A percentile compares a stretch with the other conserved stretches of the same genome.
These are phyloP conservation scores for Fusarium dimerum DNA, from an alignment of 2,329 filamentous ascomycete species.

Conservation along the genomic window DNA sequence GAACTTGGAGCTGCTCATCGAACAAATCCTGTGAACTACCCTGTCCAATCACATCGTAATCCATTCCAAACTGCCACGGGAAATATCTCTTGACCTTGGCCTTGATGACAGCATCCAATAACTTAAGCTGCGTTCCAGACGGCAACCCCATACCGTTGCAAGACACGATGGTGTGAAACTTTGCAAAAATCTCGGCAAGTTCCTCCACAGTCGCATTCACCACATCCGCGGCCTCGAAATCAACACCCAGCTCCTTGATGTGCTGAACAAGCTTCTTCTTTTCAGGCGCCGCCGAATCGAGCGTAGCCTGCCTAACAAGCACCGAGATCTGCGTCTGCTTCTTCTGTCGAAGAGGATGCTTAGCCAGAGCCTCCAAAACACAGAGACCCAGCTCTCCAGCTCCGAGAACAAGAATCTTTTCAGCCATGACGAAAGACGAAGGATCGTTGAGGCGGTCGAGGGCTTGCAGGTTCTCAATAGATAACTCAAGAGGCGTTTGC, in stretches of 20 bases:
- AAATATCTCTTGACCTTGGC: slow-evolving; percentile 56
- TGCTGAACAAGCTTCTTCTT: slow-evolving; percentile 37
- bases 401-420: slow-evolving; percentile 59
- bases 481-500: slow-evolving; percentile 25
- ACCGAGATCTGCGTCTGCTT: slow-evolving; percentile 45
- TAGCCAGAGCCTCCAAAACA: slow-evolving; percentile 52
- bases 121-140: slow-evolving; percentile 56
- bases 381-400: slow-evolving; percentile 66
- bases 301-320: slow-evolving; percentile 52
- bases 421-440: slow-evolving; percentile 21
- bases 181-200: slow-evolving; percentile 44
- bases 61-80: slow-evolving; percentile 74
- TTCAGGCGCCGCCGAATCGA: slow-evolving; percentile 39
- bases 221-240: slow-evolving; percentile 47
- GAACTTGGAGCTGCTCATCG: slow-evolving; percentile 65
- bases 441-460: slow-evolving; percentile 26
- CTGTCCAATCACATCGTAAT: slow-evolving; percentile 65
- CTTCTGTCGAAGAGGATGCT: slow-evolving; percentile 43
- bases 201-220: slow-evolving; percentile 36
- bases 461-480: slow-evolving; percentile 26
- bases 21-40: slow-evolving; percentile 65
- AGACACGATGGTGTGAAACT: slow-evolving; percentile 57
- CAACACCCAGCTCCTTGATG: slow-evolving; percentile 40
- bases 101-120: slow-evolving; percentile 55
- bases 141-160: slow-evolving; percentile 62